Evolutionary conservation across 2,329 filamentous ascomycete genomes (phyloP).

Genomic region (Aspergillus tubingensis): DNA sequence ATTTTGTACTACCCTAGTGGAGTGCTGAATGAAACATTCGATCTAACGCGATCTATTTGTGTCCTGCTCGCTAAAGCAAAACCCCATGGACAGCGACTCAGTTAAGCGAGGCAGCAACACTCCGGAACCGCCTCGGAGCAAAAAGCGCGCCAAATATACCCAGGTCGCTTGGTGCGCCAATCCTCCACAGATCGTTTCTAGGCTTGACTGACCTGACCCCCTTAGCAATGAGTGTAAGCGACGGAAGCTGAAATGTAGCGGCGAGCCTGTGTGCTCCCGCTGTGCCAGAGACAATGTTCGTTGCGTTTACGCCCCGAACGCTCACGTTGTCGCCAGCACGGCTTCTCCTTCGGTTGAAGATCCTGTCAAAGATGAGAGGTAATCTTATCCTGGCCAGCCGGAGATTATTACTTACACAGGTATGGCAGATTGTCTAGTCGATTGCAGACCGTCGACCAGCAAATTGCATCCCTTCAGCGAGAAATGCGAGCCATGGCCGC

Average conservation of each 20-base stretch:
- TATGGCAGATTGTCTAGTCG: constrained; percentile 17
- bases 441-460: constrained; percentile 30
- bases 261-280: constrained; percentile 66
- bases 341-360: constrained; percentile 6
- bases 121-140: constrained; percentile 25
- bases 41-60: background rate
- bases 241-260: constrained; percentile 76
- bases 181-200: background rate
- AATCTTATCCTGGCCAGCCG: background rate
- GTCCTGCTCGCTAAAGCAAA: background rate
- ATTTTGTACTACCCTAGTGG: background rate
- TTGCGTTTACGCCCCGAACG: constrained; percentile 68
- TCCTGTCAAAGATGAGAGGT: constrained; percentile 25
- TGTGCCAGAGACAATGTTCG: constrained; percentile 63
- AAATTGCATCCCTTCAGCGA: constrained; percentile 30
- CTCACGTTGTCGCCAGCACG: constrained; percentile 32
- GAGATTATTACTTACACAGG: too few relatives aligned
- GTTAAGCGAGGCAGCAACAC: constrained; percentile 9
- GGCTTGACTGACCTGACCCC: background rate
- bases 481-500: constrained; percentile 34
- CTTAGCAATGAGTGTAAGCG: constrained; percentile 71
- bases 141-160: constrained; percentile 40
- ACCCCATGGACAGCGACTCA: constrained; percentile 10
- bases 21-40: background rate
- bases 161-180: constrained; percentile 37